Evolutionary conservation across 2,329 filamentous ascomycete genomes (phyloP).

Genomic region (Fusarium foetens): DNA sequence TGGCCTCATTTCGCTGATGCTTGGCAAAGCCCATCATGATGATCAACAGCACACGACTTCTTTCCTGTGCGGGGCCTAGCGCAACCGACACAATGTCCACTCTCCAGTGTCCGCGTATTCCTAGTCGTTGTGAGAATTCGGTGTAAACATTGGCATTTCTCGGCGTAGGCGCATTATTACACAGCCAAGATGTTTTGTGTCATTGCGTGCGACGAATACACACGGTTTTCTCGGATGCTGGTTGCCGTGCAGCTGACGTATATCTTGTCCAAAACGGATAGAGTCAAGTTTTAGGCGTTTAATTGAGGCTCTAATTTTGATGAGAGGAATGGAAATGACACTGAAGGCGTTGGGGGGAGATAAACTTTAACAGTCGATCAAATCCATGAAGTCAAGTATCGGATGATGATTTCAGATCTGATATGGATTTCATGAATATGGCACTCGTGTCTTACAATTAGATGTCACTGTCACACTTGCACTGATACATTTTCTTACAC

Average conservation of each 20-base stretch:
- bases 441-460: constrained; percentile 5
- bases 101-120: constrained; percentile 11
- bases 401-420: background rate
- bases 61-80: constrained; percentile 24
- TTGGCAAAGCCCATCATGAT: constrained; percentile 15
- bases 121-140: background rate
- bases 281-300: constrained; percentile 1
- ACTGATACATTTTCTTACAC: background rate
- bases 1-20: constrained; percentile 32
- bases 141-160: constrained; percentile 25
- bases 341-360: background rate
- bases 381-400: background rate
- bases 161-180: constrained; percentile 11
- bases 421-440: background rate
- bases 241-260: constrained; percentile 28
- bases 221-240: constrained; percentile 2
- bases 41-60: constrained; percentile 31
- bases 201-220: background rate
- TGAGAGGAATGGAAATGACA: constrained; percentile 2
- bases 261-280: constrained; percentile 11
- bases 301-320: background rate
- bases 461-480: background rate
- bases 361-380: background rate
- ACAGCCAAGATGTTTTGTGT: constrained; percentile 23
- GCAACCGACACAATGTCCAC: constrained; percentile 13